Conservation (phyloP, 2,329 filamentous ascomycete genomes). For the Byssothecium circinans region DNA sequence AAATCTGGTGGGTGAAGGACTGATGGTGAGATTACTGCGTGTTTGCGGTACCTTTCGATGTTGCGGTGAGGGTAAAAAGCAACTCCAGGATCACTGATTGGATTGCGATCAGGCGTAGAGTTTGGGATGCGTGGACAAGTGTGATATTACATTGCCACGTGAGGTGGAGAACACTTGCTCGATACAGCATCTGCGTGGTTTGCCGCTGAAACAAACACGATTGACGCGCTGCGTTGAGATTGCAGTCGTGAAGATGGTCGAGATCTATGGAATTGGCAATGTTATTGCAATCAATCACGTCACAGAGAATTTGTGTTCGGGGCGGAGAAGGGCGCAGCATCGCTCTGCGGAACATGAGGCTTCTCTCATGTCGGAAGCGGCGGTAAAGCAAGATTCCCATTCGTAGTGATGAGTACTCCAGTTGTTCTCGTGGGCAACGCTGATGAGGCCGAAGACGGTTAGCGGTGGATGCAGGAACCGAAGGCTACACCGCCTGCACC, state of each 20-base stretch:
- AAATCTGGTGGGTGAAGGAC: neutral
- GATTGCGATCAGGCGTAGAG: neutral
- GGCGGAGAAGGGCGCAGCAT: too few species aligned
- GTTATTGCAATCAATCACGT: neutral
- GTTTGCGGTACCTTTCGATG: neutral
- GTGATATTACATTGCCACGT: constrained; percentile 8
- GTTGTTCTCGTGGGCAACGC: neutral
- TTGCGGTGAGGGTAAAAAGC: constrained; percentile 7
- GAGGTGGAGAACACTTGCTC: constrained; percentile 1
- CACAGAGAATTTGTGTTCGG: neutral
- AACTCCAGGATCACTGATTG: constrained; percentile 1
- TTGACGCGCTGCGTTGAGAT: neutral
- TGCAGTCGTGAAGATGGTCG: neutral
- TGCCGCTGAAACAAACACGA: neutral
- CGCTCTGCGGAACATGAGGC: too few species aligned
- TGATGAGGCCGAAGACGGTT: neutral
- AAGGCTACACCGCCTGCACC: constrained; percentile 1
- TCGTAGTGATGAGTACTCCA: neutral
- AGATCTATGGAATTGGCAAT: neutral
- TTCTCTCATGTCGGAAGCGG: neutral
- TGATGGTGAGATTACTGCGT: neutral
- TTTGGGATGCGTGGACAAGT: constrained; percentile 1
- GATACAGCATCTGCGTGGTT: constrained; percentile 1
- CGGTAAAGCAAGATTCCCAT: neutral
- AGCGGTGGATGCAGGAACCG: constrained; percentile 1